Base-by-base conservation (phyloP, 148 eudicot genomes). In the Selenicereus undatus region DNA sequence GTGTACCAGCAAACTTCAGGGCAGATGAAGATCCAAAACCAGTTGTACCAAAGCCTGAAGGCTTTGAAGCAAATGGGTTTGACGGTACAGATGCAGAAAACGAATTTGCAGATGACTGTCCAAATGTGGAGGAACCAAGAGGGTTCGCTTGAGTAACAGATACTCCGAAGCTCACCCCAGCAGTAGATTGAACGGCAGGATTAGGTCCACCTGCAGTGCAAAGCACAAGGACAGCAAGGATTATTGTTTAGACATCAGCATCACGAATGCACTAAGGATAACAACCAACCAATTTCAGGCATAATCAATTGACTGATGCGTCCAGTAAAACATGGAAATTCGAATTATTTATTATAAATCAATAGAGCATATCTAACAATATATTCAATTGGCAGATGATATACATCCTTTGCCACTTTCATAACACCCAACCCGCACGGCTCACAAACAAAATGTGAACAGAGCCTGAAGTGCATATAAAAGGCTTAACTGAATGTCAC, bases 131-230 rank as follows among this genome's bases (percentile, higher is more conserved):
- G 3, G 91, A 71, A 35, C 88, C 74, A 78, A 91, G 89, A 76
- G 85, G 90, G 56, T 82, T 91, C 24, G 91, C 32, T 74, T 85
- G 93, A 2, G 86, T 48, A 74, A 82, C 75, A 71, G 91, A 20
- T 51, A 74, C 83, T 74, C 87, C 90, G 80, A 91, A 91, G 75
- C 87, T 87, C 78, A 27, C 35, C 52, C 84, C 91, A 81, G 85
- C 51, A 76, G 92, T 35, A 72, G 94, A 72, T 89, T 91, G 97
- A 62, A 85, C 89, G 64, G 91, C 94, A 83, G 98, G 89, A 90
- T 88, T 85, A 27, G 98, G 95, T 54, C 97, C 98, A 78, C 98
- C 98, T 95, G 77, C 29, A 65, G 78, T 60, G 27, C 65, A 20
- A 64, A 74, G 56, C 52, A 74, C 20, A 22, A 26, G 10, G 2